phyloP scores from a whole-genome alignment of 1,139 yeast species.

The Nakaseomyces nivariensis region DNA sequence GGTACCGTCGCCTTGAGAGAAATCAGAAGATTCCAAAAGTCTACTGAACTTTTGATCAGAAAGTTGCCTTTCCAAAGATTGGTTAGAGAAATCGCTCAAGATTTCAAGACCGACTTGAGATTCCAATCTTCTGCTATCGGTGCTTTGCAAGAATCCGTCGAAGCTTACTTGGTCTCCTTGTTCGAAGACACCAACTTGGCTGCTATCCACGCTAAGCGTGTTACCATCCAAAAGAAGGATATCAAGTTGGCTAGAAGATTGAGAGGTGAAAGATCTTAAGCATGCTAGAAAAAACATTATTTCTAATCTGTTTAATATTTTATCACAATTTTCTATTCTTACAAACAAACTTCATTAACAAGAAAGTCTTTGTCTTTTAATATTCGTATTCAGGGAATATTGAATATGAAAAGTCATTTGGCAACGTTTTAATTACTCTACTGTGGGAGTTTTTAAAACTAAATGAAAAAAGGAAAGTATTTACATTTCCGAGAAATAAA shows the following conservation, averaged over 20 bases:
- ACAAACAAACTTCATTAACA: too few species aligned
- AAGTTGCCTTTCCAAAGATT: constrained; percentile 98
- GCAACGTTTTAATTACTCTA: neutral
- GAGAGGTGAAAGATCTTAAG: constrained; percentile 87
- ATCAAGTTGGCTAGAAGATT: constrained; percentile 98
- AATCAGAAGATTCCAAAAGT: constrained; percentile 98
- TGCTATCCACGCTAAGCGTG: constrained; percentile 99
- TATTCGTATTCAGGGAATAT: neutral
- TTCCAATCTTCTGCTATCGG: constrained; percentile 98
- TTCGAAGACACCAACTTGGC: constrained; percentile 97
- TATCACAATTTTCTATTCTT: too few species aligned
- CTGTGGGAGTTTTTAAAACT: neutral
- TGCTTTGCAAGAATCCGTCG: constrained; percentile 98
- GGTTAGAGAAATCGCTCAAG: constrained; percentile 97
- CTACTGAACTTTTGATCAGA: constrained; percentile 94
- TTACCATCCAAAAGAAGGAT: constrained; percentile 98
- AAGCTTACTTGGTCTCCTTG: constrained; percentile 85
- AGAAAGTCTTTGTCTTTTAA: too few species aligned
- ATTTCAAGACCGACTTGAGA: constrained; percentile 95
- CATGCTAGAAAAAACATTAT: neutral
- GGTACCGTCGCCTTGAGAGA: constrained; percentile 99
- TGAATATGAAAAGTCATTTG: neutral
- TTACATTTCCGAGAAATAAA: neutral
- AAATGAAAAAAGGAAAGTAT: neutral
- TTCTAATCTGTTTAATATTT: too few species aligned